phyloP scores from a whole-genome alignment of 2,329 filamentous ascomycete genomes.

The Chaetomium sp. region DNA sequence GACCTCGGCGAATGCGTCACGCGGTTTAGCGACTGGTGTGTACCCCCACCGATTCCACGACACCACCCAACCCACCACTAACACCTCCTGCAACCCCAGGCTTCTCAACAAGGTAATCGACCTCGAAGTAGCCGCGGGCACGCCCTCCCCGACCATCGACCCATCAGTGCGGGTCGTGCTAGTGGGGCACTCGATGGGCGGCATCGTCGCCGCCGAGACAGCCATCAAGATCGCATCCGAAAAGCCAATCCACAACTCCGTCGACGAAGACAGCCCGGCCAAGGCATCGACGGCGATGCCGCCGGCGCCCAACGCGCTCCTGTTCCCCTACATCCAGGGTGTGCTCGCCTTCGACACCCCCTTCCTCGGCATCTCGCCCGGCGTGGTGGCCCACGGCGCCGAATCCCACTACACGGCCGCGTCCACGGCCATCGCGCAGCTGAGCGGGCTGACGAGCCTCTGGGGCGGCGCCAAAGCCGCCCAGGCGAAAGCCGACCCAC shows the following conservation, averaged over 20 bases:
- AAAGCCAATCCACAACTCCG: conserved; percentile 52
- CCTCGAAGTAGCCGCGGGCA: conserved; percentile 79
- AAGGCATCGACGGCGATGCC: conserved; percentile 40
- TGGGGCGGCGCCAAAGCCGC: conserved; percentile 56
- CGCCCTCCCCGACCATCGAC: conserved; percentile 81
- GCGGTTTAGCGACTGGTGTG: conserved; percentile 74
- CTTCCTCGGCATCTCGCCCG: conserved; percentile 78
- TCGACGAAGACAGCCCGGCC: conserved; percentile 44
- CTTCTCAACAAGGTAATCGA: conserved; percentile 92
- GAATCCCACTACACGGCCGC: conserved; percentile 83
- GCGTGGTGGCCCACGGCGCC: conserved; percentile 81
- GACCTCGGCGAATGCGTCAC: conserved; percentile 71
- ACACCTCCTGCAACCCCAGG: conserved; percentile 49
- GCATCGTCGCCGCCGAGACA: conserved; percentile 91
- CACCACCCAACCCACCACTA: background rate
- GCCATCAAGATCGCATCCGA: conserved; percentile 70
- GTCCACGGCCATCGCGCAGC: conserved; percentile 66
- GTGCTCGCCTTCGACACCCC: conserved; percentile 94
- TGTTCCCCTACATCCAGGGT: conserved; percentile 92
- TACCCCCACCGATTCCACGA: conserved; percentile 15
- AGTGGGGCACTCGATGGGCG: conserved; percentile 87
- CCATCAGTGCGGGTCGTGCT: conserved; percentile 81
- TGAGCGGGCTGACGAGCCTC: conserved; percentile 68
- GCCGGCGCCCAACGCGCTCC: conserved; percentile 60
- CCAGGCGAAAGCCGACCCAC: conserved; percentile 30